A percentile compares a stretch with the other conserved stretches of the same genome.
These are phyloP conservation scores for Aspergillus carbonarius DNA, from an alignment of 2,329 filamentous ascomycete genomes.

Conservation along the genomic window DNA sequence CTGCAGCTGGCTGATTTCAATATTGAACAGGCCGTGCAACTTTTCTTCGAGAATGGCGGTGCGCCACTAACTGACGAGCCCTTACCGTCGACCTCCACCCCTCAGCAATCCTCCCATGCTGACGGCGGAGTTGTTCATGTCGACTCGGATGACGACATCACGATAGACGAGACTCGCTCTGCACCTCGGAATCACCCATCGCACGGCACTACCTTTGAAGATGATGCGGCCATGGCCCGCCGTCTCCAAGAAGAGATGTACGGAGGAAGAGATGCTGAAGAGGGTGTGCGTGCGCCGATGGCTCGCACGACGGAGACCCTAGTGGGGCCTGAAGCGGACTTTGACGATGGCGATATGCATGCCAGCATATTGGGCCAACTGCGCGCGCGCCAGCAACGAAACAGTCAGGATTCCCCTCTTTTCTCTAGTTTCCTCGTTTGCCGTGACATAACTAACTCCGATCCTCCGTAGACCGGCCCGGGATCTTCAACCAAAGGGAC, in stretches of 20 bases:
- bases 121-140: slow-evolving; percentile 66
- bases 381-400: slow-evolving; percentile 45
- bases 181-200: slow-evolving; percentile 38
- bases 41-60: slow-evolving; percentile 88
- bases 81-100: slow-evolving; percentile 34
- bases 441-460: not conserved
- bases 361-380: slow-evolving; percentile 67
- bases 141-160: slow-evolving; percentile 71
- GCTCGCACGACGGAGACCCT: slow-evolving; percentile 88
- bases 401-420: slow-evolving; percentile 29
- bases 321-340: slow-evolving; percentile 66
- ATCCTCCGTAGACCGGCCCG: slow-evolving; percentile 46
- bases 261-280: slow-evolving; percentile 51
- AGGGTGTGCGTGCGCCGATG: slow-evolving; percentile 83
- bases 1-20: slow-evolving; percentile 82
- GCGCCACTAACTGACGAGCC: slow-evolving; percentile 53
- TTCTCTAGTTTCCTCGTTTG: not conserved
- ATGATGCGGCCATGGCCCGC: slow-evolving; percentile 91
- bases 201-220: slow-evolving; percentile 62
- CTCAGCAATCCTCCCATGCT: slow-evolving; percentile 27
- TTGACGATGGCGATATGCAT: slow-evolving; percentile 57
- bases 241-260: slow-evolving; percentile 92
- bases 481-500: slow-evolving; percentile 69
- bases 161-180: slow-evolving; percentile 39
- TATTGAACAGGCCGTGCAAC: slow-evolving; percentile 78